These are phyloP conservation scores for Aspergillus chevalieri DNA, from an alignment of 2,329 filamentous ascomycete species.

Conservation along the genomic window DNA sequence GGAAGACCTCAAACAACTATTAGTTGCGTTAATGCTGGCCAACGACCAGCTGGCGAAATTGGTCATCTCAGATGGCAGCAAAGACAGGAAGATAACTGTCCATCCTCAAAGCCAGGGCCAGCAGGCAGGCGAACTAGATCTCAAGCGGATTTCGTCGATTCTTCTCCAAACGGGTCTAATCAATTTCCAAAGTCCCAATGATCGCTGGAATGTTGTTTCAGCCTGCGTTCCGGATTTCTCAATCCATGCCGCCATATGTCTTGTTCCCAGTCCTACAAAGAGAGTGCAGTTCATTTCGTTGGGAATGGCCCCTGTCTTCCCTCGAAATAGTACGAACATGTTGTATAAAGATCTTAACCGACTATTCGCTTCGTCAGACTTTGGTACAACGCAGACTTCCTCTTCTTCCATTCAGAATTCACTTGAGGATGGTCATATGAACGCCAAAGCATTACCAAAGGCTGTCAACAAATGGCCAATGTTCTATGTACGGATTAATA, in stretches of 20 bases:
- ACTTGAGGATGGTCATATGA: constrained; percentile 34
- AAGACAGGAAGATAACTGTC: constrained; percentile 31
- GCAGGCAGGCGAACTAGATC: constrained; percentile 13
- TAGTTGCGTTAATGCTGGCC: constrained; percentile 63
- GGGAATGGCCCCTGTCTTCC: constrained; percentile 60
- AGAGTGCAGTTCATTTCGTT: constrained; percentile 75
- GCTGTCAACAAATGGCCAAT: constrained; percentile 78
- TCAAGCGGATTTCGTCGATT: constrained; percentile 43
- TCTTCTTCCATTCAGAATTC: constrained; percentile 27
- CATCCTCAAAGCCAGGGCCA: constrained; percentile 8
- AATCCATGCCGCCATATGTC: constrained; percentile 66
- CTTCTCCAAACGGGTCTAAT: constrained; percentile 62
- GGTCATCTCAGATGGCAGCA: constrained; percentile 50
- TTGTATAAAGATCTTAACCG: constrained; percentile 74
- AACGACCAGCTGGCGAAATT: constrained; percentile 57
- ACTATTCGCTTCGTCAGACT: constrained; percentile 68
- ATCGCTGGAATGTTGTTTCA: constrained; percentile 63
- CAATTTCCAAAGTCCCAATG: constrained; percentile 44
- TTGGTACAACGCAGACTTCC: constrained; percentile 56
- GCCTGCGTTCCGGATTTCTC: constrained; percentile 58
- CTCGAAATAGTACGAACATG: constrained; percentile 53
- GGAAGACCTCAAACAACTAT: constrained; percentile 53
- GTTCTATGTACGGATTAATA: constrained; percentile 69
- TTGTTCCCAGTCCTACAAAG: constrained; percentile 63
- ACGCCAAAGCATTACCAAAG: constrained; percentile 52